phyloP scores from a whole-genome alignment of 2,329 filamentous ascomycete genomes.

The Aureobasidium musti region DNA sequence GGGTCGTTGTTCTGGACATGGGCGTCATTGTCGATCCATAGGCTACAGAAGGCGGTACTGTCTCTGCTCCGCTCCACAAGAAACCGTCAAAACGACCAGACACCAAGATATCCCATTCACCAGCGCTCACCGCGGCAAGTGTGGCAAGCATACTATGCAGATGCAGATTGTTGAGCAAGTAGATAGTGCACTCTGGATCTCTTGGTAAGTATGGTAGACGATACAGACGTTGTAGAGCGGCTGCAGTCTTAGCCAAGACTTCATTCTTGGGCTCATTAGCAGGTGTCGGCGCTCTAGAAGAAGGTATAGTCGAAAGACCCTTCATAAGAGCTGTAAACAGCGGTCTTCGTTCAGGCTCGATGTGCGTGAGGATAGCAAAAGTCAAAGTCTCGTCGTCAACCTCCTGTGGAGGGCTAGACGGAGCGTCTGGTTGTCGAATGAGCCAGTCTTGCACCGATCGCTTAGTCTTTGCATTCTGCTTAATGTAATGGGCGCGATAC shows the following conservation, averaged over 20 bases:
- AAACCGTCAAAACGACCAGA: slow-evolving; percentile 96
- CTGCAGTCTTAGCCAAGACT: slow-evolving; percentile 71
- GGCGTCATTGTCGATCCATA: slow-evolving; percentile 44
- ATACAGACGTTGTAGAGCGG: slow-evolving; percentile 83
- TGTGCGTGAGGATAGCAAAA: slow-evolving; percentile 89
- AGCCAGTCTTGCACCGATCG: slow-evolving; percentile 92
- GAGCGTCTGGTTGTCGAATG: slow-evolving; percentile 71
- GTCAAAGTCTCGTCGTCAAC: slow-evolving; percentile 92
- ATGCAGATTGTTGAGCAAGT: slow-evolving; percentile 76
- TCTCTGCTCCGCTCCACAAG: slow-evolving; percentile 85
- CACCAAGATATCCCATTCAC: slow-evolving; percentile 95
- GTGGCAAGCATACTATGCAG: slow-evolving; percentile 87
- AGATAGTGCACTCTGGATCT: slow-evolving; percentile 83
- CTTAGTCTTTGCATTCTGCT: slow-evolving; percentile 89
- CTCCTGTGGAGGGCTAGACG: slow-evolving; percentile 76
- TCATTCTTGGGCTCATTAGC: slow-evolving; percentile 53
- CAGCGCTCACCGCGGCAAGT: slow-evolving; percentile 79
- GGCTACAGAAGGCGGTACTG: slow-evolving; percentile 41
- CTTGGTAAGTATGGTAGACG: slow-evolving; percentile 71
- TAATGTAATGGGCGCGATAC: slow-evolving; percentile 87
- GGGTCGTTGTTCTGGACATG: slow-evolving; percentile 51
- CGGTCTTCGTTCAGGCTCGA: slow-evolving; percentile 72
- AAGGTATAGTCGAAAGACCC: slow-evolving; percentile 55
- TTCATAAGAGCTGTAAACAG: slow-evolving; percentile 80
- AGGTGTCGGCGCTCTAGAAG: slow-evolving; percentile 68